Evolutionary conservation across 345 rosid genomes (phyloP).

Genomic region (Eucalyptus dawsonii): DNA sequence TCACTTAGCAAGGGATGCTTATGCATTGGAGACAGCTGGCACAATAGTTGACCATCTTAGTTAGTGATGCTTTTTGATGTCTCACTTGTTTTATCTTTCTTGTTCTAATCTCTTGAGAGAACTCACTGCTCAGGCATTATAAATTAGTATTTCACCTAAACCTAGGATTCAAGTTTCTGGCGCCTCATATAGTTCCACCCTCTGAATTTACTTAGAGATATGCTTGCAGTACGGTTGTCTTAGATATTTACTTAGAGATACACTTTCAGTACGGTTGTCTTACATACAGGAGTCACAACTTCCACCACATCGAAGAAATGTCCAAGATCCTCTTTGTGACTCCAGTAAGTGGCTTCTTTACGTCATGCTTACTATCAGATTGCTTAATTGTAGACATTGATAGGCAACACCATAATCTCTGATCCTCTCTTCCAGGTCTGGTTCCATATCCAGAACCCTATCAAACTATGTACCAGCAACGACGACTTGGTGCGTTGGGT

Average conservation of each 20-base stretch:
- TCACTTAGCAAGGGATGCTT: neutral
- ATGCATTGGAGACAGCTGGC: neutral
- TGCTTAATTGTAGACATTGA: neutral
- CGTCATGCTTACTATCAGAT: neutral
- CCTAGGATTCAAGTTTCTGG: neutral
- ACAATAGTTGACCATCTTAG: neutral
- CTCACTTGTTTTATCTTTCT: neutral
- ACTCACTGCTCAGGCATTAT: neutral
- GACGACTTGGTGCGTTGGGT: constrained; percentile 88
- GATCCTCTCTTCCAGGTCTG: constrained; percentile 47
- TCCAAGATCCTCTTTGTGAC: constrained; percentile 96
- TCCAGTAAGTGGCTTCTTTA: constrained; percentile 42
- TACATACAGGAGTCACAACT: constrained; percentile 81
- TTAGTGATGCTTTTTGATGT: neutral
- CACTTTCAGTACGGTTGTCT: neutral
- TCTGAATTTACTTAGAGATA: neutral
- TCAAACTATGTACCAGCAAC: constrained; percentile 86
- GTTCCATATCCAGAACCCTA: constrained; percentile 94
- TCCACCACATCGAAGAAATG: constrained; percentile 75
- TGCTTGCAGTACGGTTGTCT: neutral
- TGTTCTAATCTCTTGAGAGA: neutral
- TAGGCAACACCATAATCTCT: neutral
- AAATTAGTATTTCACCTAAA: neutral
- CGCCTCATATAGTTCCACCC: neutral
- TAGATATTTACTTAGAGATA: neutral